Conservation (phyloP, 257 asterid genomes). For the Mentha longifolia region DNA sequence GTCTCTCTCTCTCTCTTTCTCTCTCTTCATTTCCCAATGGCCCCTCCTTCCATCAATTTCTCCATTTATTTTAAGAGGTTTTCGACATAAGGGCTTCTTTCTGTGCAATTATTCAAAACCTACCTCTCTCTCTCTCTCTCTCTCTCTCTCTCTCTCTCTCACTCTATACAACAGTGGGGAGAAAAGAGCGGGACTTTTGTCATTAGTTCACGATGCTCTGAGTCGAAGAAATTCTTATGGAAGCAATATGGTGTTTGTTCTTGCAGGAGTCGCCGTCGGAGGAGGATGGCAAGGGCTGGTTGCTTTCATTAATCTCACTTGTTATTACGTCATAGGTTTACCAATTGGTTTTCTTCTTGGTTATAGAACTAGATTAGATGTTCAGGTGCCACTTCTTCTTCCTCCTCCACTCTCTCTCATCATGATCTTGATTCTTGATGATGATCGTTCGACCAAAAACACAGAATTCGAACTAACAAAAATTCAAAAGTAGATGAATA, state of each 20-base stretch:
- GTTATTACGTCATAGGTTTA: constrained; percentile 80
- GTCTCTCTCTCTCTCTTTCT: constrained; percentile 40
- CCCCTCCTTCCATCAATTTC: constrained; percentile 30
- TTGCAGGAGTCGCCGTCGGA: constrained; percentile 93
- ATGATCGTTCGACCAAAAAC: background rate
- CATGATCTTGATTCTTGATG: constrained; percentile 6
- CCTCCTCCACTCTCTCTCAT: constrained; percentile 4
- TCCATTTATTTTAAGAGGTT: constrained; percentile 21
- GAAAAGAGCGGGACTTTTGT: constrained; percentile 51
- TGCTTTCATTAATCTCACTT: constrained; percentile 78
- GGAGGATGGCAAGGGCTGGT: constrained; percentile 99
- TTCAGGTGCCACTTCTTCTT: constrained; percentile 57
- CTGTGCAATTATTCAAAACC: constrained; percentile 53
- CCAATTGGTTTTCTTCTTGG: constrained; percentile 85
- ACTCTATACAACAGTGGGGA: constrained; percentile 36
- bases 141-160: no score
- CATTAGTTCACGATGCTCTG: background rate
- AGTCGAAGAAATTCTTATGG: constrained; percentile 1
- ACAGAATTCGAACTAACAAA: background rate
- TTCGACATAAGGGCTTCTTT: constrained; percentile 36
- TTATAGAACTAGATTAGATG: constrained; percentile 71
- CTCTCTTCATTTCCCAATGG: constrained; percentile 27
- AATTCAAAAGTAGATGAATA: no score
- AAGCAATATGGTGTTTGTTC: background rate
- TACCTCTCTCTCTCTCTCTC: no score